phyloP scores from a whole-genome alignment of 768 basidiomycete genomes.

The Lanmaoa pseudosensibilis region DNA sequence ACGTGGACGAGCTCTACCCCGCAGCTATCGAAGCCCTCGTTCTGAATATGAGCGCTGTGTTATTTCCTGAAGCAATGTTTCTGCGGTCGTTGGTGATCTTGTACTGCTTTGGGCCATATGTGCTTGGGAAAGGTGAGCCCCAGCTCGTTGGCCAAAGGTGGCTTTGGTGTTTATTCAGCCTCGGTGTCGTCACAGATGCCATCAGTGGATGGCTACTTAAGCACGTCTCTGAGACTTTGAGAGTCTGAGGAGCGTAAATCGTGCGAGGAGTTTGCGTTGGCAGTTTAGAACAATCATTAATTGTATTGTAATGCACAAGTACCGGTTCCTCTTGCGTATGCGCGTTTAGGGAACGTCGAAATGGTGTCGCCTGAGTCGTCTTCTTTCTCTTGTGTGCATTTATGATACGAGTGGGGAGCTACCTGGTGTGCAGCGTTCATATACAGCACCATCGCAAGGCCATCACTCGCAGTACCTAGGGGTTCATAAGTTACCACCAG shows the following conservation, averaged over 20 bases:
- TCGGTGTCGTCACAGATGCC: conserved; percentile 14
- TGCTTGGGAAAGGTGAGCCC: conserved; percentile 12
- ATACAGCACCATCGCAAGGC: neutral
- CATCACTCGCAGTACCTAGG: conserved; percentile 26
- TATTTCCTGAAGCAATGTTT: conserved; percentile 11
- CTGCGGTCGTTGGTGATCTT: conserved; percentile 15
- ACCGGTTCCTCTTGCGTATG: neutral
- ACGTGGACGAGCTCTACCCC: conserved; percentile 17
- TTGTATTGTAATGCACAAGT: neutral
- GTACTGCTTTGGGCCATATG: conserved; percentile 16
- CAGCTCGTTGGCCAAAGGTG: neutral
- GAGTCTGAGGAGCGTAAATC: neutral
- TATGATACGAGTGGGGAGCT: neutral
- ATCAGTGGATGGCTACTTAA: conserved; percentile 11
- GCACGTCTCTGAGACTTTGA: neutral
- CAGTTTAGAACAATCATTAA: neutral
- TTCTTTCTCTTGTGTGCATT: neutral
- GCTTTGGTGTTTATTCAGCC: neutral
- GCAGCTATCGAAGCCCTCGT: conserved; percentile 8
- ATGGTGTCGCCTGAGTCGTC: neutral
- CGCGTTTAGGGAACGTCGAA: neutral
- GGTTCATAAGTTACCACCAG: neutral
- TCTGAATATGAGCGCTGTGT: conserved; percentile 6
- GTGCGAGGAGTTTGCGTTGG: neutral
- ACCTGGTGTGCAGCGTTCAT: neutral